Percentiles rank a stretch among this genome's conserved stretches.
These are phyloP conservation scores for Colletotrichum destructivum DNA, from an alignment of 2,329 filamentous ascomycete species.

Conservation along the genomic window DNA sequence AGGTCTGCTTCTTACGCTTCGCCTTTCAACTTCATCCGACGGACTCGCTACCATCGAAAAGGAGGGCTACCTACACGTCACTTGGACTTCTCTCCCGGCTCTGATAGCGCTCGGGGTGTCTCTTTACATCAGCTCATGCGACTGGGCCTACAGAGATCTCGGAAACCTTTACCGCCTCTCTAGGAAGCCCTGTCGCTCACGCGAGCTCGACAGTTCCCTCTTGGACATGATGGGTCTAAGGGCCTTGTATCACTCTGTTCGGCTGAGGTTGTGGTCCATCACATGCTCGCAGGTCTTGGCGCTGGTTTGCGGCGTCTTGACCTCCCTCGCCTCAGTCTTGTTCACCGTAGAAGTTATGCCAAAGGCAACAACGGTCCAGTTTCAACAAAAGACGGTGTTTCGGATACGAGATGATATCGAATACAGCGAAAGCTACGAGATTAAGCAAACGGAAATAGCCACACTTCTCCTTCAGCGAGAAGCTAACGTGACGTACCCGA, in stretches of 20 bases:
- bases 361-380: neutral
- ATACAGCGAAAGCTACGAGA: neutral
- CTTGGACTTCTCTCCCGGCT: constrained; percentile 33
- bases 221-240: constrained; percentile 24
- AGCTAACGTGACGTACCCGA: constrained; percentile 15
- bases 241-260: constrained; percentile 17
- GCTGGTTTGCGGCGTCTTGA: constrained; percentile 25
- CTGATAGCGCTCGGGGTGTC: constrained; percentile 10
- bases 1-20: constrained; percentile 9
- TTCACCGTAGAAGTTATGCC: constrained; percentile 16
- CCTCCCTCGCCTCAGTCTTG: constrained; percentile 17
- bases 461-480: neutral
- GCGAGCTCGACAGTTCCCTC: constrained; percentile 10
- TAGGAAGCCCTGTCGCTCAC: neutral
- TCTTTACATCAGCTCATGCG: constrained; percentile 25
- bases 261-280: constrained; percentile 6
- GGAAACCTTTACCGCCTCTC: constrained; percentile 20
- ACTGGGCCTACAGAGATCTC: constrained; percentile 11
- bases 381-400: constrained; percentile 23
- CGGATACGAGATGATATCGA: neutral
- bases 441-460: neutral
- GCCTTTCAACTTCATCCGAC: neutral
- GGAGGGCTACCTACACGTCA: constrained; percentile 22
- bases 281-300: constrained; percentile 22
- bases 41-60: constrained; percentile 3